These are phyloP conservation scores for Verticillium dahliae DNA, from an alignment of 2,329 filamentous ascomycete species.

Conservation along the genomic window DNA sequence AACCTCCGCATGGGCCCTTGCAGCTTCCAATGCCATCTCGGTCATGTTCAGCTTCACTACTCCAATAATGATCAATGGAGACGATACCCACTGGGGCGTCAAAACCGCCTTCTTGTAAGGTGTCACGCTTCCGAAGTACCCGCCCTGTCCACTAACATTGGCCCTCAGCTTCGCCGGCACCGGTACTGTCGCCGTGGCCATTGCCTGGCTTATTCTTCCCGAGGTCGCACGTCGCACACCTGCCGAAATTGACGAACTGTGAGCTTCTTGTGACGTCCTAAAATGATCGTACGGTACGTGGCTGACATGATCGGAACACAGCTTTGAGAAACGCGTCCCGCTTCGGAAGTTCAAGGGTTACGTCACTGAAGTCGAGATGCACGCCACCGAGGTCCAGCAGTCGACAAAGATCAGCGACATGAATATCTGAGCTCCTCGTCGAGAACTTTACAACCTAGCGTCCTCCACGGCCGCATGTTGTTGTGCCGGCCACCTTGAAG, in stretches of 20 bases:
- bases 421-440: not conserved
- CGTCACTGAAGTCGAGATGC: conserved; percentile 7
- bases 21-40: conserved; percentile 28
- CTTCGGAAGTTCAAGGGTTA: conserved; percentile 18
- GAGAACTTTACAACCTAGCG: no score
- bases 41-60: conserved; percentile 39
- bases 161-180: conserved; percentile 23
- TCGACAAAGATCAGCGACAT: not conserved
- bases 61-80: conserved; percentile 35
- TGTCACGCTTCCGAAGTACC: not conserved
- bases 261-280: conserved; percentile 10
- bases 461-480: no score
- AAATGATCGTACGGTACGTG: not conserved
- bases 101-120: conserved; percentile 36
- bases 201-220: conserved; percentile 29
- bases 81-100: conserved; percentile 28
- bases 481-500: no score
- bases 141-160: not conserved
- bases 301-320: conserved; percentile 10
- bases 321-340: conserved; percentile 17
- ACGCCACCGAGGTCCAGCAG: not conserved
- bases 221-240: conserved; percentile 26
- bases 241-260: conserved; percentile 30
- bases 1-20: conserved; percentile 28
- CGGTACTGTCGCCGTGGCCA: conserved; percentile 20